These are phyloP conservation scores for Elsinoe necatrix DNA, from an alignment of 2,329 filamentous ascomycete species.

Conservation along the genomic window DNA sequence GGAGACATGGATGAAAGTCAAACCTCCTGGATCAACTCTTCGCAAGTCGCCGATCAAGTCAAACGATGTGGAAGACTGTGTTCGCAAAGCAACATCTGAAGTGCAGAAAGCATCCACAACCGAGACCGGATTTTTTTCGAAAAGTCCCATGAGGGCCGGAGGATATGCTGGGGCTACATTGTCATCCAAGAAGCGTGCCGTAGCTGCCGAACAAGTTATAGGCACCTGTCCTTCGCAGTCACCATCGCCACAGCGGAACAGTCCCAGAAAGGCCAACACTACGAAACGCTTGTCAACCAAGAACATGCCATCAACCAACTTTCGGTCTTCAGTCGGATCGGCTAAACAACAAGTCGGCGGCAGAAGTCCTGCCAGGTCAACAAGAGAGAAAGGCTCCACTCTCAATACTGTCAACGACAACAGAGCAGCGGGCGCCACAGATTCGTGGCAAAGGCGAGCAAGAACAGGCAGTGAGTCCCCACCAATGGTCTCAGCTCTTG, in stretches of 20 bases:
- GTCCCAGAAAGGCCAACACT: not conserved
- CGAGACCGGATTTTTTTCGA: not conserved
- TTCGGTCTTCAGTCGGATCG: too few relatives aligned
- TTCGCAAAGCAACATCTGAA: not conserved
- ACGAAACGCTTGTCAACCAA: not conserved
- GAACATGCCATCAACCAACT: not conserved
- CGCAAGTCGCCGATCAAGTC: not conserved
- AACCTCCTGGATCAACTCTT: not conserved
- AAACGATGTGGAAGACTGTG: not conserved
- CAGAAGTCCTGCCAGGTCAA: too few relatives aligned
- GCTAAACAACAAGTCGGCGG: too few relatives aligned
- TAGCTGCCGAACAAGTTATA: not conserved
- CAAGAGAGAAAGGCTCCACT: too few relatives aligned
- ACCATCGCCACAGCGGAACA: not conserved
- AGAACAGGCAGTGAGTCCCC: too few relatives aligned
- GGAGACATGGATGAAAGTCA: conserved; percentile 21
- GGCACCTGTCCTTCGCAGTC: not conserved
- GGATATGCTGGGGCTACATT: not conserved
- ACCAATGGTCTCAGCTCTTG: not conserved
- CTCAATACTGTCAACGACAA: too few relatives aligned
- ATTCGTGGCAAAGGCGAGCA: too few relatives aligned
- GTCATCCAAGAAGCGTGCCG: not conserved
- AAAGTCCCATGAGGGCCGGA: not conserved
- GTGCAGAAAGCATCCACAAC: not conserved
- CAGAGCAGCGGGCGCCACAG: too few relatives aligned